These are phyloP conservation scores for Aureobasidium sp. DNA, from an alignment of 2,329 filamentous ascomycete species.

Conservation along the genomic window DNA sequence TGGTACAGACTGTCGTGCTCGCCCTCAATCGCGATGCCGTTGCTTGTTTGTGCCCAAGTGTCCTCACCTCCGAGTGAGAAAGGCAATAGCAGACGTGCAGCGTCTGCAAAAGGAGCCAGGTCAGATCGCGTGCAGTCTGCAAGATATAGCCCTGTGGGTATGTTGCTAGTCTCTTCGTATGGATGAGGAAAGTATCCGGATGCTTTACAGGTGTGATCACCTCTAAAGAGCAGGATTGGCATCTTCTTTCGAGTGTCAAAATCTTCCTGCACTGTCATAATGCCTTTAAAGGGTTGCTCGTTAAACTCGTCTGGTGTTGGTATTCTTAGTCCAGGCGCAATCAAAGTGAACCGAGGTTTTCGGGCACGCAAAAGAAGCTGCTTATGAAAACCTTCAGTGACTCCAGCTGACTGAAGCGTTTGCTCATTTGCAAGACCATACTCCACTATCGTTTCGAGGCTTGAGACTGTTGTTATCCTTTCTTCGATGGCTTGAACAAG, in stretches of 20 bases:
- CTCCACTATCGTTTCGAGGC: too few species aligned
- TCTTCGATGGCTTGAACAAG: too few species aligned
- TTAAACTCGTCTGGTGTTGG: too few species aligned
- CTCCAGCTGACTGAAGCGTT: too few species aligned
- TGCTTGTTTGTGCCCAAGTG: neutral
- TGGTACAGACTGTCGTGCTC: neutral
- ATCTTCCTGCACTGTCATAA: neutral
- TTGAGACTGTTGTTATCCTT: too few species aligned
- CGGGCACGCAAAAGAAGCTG: too few species aligned
- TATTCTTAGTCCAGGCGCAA: too few species aligned
- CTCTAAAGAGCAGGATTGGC: neutral
- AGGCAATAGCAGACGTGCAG: neutral
- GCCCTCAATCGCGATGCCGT: neutral
- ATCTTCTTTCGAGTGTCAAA: neutral
- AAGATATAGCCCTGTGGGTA: neutral
- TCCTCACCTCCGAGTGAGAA: neutral
- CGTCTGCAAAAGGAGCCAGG: neutral
- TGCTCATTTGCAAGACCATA: too few species aligned
- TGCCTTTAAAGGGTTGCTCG: neutral
- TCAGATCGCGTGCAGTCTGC: neutral
- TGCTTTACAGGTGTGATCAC: neutral
- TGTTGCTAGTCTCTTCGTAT: neutral
- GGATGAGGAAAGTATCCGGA: neutral
- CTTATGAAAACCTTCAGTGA: too few species aligned
- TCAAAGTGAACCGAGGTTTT: too few species aligned